phyloP scores from a whole-genome alignment of 768 basidiomycete species.

The Candolleomyces eurysporus region DNA sequence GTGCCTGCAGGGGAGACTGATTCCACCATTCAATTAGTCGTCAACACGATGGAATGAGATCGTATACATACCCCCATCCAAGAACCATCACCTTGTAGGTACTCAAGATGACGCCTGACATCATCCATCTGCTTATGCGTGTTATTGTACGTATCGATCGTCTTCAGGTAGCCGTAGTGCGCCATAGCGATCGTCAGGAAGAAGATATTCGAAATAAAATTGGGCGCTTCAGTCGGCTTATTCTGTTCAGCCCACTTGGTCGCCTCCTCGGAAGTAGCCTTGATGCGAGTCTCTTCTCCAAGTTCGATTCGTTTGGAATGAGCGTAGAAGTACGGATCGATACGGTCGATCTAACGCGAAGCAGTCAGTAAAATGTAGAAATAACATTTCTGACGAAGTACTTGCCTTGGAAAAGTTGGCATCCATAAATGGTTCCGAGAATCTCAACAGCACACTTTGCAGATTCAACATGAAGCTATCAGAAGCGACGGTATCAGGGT shows the following conservation, averaged over 20 bases:
- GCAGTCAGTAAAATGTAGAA: background rate
- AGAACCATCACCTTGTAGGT: conserved; percentile 69
- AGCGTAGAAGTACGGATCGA: conserved; percentile 81
- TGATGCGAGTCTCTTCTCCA: conserved; percentile 89
- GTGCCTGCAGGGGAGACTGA: conserved; percentile 71
- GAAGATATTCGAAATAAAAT: conserved; percentile 96
- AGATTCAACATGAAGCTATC: conserved; percentile 94
- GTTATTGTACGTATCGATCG: conserved; percentile 73
- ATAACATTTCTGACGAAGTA: background rate
- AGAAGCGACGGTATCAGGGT: conserved; percentile 79
- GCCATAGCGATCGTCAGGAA: conserved; percentile 84
- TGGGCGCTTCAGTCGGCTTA: conserved; percentile 55
- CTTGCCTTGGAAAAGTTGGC: conserved; percentile 80
- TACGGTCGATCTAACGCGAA: conserved; percentile 73
- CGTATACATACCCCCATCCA: conserved; percentile 72
- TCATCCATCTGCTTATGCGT: conserved; percentile 75
- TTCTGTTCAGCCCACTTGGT: conserved; percentile 63
- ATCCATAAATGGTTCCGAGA: conserved; percentile 96
- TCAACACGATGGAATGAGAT: background rate
- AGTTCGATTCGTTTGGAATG: conserved; percentile 71
- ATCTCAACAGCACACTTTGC: conserved; percentile 75
- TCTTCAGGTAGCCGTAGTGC: conserved; percentile 85
- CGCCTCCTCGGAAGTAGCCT: conserved; percentile 87
- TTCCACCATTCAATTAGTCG: background rate
- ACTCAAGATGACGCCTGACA: conserved; percentile 72